Base-by-base conservation (phyloP, 108 stramenopile genomes). In the Discostella pseudostelligera region DNA sequence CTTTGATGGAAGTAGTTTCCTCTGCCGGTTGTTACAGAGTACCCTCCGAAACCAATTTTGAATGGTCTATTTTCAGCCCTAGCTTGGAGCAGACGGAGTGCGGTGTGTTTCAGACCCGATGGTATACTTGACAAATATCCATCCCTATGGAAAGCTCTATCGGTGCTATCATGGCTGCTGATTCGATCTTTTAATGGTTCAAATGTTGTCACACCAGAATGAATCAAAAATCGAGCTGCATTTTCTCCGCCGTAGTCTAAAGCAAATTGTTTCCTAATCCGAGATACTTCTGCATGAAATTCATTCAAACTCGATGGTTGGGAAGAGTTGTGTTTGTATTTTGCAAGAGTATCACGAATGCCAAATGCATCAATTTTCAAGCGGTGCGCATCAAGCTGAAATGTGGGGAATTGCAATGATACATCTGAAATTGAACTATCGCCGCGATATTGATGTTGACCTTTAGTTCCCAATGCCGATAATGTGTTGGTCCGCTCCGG, bases 21-120 rank as follows among this genome's bases (percentile, higher is more conserved):
- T 37, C 84, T 64, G 14, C 88, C 88, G 17, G 70, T 81, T 10
- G 88, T 89, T 14, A 89, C 88, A 10, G 73, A 76, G 60, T 89
- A 89, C 32, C 88, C 88, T 26, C 69, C 85, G 82, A 89, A 89
- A 16, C 81, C 69, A 55, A 83, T 50, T n/a, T 36, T 53, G 43
- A 87, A 81, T 7, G 86, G 80, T 55, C 79, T 67, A 42, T 84
- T 42, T 32, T 84, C 51, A 12, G 26, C 24, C 54, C 56, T 57
- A 12, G 83, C 83, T 14, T 45, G 47, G 1, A 73, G 71, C 1
- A 85, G 53, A 8, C 87, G 82, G 47, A 72, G 62, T 13, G 84
- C 87, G 8, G 84, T 88, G 48, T 73, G 56, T 58, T 72, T 47
- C 14, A 84, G 37, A 55, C 50, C 66, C 11, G 56, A 63, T 50